A percentile compares a stretch with the other conserved stretches of the same genome.
Conservation (phyloP, 2,329 filamentous ascomycete species). For the Microdochium bolleyi region DNA sequence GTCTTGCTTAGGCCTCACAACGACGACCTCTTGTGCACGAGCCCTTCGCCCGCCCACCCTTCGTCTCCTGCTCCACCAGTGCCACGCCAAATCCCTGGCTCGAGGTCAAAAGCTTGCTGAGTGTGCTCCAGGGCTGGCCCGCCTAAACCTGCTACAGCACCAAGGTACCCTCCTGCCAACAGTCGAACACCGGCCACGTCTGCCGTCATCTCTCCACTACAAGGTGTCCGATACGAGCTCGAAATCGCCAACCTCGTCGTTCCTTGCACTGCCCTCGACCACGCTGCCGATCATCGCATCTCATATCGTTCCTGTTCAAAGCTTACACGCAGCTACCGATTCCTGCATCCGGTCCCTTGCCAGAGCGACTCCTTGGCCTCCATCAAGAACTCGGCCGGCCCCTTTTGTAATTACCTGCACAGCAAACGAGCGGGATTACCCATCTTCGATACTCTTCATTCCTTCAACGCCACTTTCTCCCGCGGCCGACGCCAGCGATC, state of each 20-base stretch:
- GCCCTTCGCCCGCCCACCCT: neutral
- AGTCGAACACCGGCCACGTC: neutral
- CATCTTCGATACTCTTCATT: conserved; percentile 7
- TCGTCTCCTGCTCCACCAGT: neutral
- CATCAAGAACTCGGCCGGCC: conserved; percentile 3
- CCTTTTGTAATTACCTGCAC: conserved; percentile 7
- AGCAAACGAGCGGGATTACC: conserved; percentile 3
- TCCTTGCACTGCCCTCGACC: neutral
- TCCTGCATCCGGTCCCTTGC: neutral
- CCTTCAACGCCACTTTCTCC: conserved; percentile 1
- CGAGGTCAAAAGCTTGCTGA: neutral
- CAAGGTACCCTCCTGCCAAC: neutral
- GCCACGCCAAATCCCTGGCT: neutral
- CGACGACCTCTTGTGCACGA: neutral
- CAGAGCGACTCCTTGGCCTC: neutral
- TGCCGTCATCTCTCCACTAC: neutral
- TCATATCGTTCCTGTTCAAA: neutral
- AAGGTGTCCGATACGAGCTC: neutral
- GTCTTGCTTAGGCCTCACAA: neutral
- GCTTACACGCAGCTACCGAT: neutral
- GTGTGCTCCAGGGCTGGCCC: neutral
- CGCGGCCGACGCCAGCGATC: neutral
- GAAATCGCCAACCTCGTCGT: neutral
- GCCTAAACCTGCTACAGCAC: neutral
- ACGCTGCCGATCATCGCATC: neutral